These are phyloP conservation scores for Elongisporangium prolatum DNA, from an alignment of 352 stramenopile genomes.

Conservation along the genomic window DNA sequence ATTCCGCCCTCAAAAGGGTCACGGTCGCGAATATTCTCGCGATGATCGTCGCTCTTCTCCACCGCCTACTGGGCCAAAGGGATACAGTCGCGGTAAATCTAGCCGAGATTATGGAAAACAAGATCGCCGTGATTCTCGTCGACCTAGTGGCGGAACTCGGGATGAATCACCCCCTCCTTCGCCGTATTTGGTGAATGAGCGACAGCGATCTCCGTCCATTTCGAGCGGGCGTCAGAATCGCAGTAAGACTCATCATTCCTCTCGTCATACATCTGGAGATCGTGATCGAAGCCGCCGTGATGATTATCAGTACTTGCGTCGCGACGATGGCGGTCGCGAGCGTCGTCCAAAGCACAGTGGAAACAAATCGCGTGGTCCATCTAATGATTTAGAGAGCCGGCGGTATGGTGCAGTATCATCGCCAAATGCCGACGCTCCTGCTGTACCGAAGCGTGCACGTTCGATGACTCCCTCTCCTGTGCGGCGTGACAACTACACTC, in stretches of 20 bases:
- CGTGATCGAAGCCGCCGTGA: constrained; percentile 11
- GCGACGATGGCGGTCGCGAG: constrained; percentile 16
- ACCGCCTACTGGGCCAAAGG: constrained; percentile 1
- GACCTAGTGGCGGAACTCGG: not conserved
- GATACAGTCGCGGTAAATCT: constrained; percentile 3
- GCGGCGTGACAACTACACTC: constrained; percentile 15
- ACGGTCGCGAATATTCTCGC: constrained; percentile 2
- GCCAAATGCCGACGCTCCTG: not conserved
- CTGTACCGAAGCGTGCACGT: constrained; percentile 10
- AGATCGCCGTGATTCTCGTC: not conserved
- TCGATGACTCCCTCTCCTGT: constrained; percentile 38
- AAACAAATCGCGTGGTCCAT: not conserved
- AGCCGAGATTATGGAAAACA: not conserved
- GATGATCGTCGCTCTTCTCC: constrained; percentile 5
- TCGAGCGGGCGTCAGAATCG: not conserved
- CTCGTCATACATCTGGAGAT: not conserved
- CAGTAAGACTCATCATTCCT: not conserved
- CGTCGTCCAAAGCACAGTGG: constrained; percentile 1
- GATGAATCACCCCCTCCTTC: not conserved
- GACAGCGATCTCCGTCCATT: not conserved
- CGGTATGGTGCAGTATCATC: not conserved
- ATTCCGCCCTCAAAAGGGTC: not conserved
- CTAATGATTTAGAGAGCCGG: not conserved
- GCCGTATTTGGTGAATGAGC: not conserved
- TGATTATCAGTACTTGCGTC: constrained; percentile 20